Evolutionary conservation across 2,329 filamentous ascomycete species (phyloP), one percentile per base, ranked within the genome.

Genomic region (Immersiporthe knoxdaviesiana): DNA sequence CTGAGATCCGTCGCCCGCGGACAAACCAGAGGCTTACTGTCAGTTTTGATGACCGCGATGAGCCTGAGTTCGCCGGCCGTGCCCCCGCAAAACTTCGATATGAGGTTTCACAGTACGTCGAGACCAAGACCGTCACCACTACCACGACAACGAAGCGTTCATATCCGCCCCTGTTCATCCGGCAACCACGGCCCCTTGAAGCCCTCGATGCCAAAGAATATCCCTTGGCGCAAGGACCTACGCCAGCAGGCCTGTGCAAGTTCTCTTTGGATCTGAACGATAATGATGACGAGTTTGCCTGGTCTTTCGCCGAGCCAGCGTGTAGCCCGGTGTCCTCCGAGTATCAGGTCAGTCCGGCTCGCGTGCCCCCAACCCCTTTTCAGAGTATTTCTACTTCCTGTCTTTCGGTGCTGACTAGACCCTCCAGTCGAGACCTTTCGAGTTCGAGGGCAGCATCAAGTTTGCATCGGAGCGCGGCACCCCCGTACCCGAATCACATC

Each of bases 171-270:
- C 84, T 97, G 69, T 84, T 92, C 68, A 88, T 97, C 73, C 90
- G 89, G 73, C 88, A 92, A 70, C 91, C 93, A 32, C 88, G 88
- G 66, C 87, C 89, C 65, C 85, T 94, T 44, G 84, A 87, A 70
- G 86, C 90, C 66, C 88, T 97, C 69, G 94, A 98, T 79, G 85
- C 91, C 18, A 97, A 97, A 78, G 89, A 96, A 75, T 99, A 97
- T 78, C 96, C 96, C 52, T 84, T 99, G 39, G 95, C 95, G 50
- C 86, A 88, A 72, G 90, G 92, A 63, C 91, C 93, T 1, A 97
- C 94, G 1, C 96, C 96, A 2, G 87, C 89, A 21, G 90, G 92
- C 65, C 83, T 99, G 70, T 88, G 89, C 72, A 90, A 89, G 68
- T 91, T 98, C 77, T 90, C 87, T 54, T 94, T 97, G 74, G 88